A percentile compares a stretch with the other conserved stretches of the same genome.
These are phyloP conservation scores for Ophiocordyceps australis DNA, from an alignment of 2,329 filamentous ascomycete species.

Conservation along the genomic window DNA sequence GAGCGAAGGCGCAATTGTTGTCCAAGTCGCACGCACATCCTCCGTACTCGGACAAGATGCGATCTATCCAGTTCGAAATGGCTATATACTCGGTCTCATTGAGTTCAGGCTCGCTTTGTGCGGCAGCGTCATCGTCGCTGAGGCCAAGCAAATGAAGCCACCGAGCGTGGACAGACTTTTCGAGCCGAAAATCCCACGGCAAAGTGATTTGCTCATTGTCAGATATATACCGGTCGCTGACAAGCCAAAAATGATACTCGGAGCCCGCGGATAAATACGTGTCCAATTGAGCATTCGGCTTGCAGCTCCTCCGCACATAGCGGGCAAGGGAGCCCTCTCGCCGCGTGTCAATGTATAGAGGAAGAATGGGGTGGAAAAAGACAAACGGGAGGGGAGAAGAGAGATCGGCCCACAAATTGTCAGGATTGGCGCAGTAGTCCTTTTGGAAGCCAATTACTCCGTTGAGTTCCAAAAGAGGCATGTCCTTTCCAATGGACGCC, in stretches of 20 bases:
- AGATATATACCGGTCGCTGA: slow-evolving; percentile 60
- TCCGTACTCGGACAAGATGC: slow-evolving; percentile 59
- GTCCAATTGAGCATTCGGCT: slow-evolving; percentile 74
- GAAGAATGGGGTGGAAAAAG: slow-evolving; percentile 74
- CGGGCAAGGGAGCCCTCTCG: slow-evolving; percentile 72
- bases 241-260: slow-evolving; percentile 84
- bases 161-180: slow-evolving; percentile 31
- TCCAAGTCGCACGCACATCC: slow-evolving; percentile 59
- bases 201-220: slow-evolving; percentile 44
- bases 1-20: slow-evolving; percentile 42
- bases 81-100: slow-evolving; percentile 40
- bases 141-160: slow-evolving; percentile 43
- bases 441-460: slow-evolving; percentile 58
- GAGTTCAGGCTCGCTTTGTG: slow-evolving; percentile 32
- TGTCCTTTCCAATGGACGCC: slow-evolving; percentile 33
- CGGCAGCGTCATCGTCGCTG: slow-evolving; percentile 35
- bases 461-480: slow-evolving; percentile 53
- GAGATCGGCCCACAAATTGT: slow-evolving; percentile 51
- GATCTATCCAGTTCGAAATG: slow-evolving; percentile 47
- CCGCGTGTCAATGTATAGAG: slow-evolving; percentile 84
- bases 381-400: slow-evolving; percentile 54
- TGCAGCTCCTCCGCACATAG: slow-evolving; percentile 83
- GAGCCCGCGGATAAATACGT: slow-evolving; percentile 63
- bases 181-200: slow-evolving; percentile 49
- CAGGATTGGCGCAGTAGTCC: slow-evolving; percentile 48